Evolutionary conservation across 768 basidiomycete species (phyloP).

Genomic region (Suillus paluster): DNA sequence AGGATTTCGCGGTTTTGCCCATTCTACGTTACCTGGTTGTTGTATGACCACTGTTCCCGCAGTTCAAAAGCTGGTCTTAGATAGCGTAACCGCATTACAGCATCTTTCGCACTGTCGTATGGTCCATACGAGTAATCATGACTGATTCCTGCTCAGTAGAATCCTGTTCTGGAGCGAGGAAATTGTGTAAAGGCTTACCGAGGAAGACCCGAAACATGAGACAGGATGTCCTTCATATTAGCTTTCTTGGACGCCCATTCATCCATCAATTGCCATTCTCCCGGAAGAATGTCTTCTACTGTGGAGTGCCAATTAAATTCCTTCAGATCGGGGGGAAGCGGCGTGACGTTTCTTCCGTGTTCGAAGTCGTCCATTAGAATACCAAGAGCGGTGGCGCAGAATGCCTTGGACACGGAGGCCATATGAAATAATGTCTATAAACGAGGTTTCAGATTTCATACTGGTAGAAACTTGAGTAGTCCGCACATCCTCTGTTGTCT

Average conservation of each 20-base stretch:
- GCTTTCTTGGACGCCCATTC: constrained; percentile 43
- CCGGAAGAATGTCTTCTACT: constrained; percentile 42
- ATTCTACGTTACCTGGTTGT: constrained; percentile 36
- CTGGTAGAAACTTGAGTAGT: neutral
- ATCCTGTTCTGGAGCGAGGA: neutral
- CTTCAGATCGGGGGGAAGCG: constrained; percentile 34
- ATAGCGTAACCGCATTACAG: constrained; percentile 30
- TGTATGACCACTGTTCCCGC: constrained; percentile 43
- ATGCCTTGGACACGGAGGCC: constrained; percentile 45
- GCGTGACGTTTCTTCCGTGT: constrained; percentile 37
- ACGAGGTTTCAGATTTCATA: neutral
- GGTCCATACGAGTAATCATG: constrained; percentile 39
- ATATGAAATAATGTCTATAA: constrained; percentile 43
- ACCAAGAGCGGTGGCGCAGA: constrained; percentile 43
- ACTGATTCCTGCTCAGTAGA: constrained; percentile 16
- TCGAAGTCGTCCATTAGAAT: constrained; percentile 48
- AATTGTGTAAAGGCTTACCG: constrained; percentile 26
- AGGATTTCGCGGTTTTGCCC: neutral
- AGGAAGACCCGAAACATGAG: constrained; percentile 46
- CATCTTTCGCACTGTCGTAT: constrained; percentile 29
- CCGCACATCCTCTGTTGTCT: constrained; percentile 39
- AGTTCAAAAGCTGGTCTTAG: constrained; percentile 39
- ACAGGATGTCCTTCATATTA: constrained; percentile 41
- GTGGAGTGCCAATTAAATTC: constrained; percentile 43
- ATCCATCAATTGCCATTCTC: constrained; percentile 45